Percentiles rank a stretch among this genome's conserved stretches.
These are phyloP conservation scores for Comarum palustre DNA, from an alignment of 306 rosid genomes.

Conservation along the genomic window DNA sequence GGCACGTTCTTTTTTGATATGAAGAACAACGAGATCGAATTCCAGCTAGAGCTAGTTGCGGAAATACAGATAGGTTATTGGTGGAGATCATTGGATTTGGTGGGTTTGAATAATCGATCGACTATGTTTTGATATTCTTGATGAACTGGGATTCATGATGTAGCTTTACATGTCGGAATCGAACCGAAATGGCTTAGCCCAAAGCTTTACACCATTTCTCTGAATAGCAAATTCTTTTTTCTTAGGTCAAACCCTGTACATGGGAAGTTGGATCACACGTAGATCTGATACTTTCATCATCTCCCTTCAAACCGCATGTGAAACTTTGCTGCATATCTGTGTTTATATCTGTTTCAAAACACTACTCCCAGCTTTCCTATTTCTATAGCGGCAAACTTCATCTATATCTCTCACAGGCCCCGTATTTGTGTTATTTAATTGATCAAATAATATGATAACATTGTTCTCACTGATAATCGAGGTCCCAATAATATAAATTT, in stretches of 20 bases:
- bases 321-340: conserved; percentile 12
- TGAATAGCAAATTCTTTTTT: background rate
- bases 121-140: background rate
- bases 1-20: background rate
- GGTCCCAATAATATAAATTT: too few relatives aligned
- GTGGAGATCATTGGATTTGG: background rate
- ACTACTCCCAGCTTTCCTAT: background rate
- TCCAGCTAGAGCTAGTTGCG: background rate
- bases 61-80: background rate
- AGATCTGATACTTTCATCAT: conserved; percentile 18
- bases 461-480: too few relatives aligned
- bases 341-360: background rate
- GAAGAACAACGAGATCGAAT: background rate
- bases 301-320: conserved; percentile 3
- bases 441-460: too few relatives aligned
- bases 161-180: conserved; percentile 37
- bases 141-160: background rate
- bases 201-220: conserved; percentile 12
- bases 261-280: conserved; percentile 22
- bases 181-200: conserved; percentile 31
- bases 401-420: background rate
- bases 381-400: background rate
- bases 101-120: background rate
- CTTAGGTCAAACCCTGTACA: conserved; percentile 3
- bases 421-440: background rate